A percentile compares a stretch with the other conserved stretches of the same genome.
phyloP scores from a whole-genome alignment of 352 stramenopile species.

The Blastocystis sp. region DNA sequence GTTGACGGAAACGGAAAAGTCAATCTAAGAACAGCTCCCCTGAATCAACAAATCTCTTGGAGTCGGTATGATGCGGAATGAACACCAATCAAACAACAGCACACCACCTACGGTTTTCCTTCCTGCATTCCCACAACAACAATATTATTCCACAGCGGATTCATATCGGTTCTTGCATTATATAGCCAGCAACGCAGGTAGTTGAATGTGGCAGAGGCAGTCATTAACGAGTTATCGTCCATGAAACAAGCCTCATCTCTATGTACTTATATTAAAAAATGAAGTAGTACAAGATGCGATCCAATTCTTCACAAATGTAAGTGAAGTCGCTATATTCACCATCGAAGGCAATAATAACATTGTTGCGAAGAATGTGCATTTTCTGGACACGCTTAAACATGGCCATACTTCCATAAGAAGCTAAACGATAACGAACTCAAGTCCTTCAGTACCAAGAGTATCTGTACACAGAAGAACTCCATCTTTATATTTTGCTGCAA shows the following conservation, averaged over 20 bases:
- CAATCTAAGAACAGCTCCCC: neutral
- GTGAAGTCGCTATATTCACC: slow-evolving; percentile 66
- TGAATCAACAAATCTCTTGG: slow-evolving; percentile 23
- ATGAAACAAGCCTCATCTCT: slow-evolving; percentile 21
- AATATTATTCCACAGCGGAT: slow-evolving; percentile 51
- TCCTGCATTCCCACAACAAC: slow-evolving; percentile 49
- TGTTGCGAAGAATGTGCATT: slow-evolving; percentile 63
- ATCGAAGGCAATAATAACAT: slow-evolving; percentile 58
- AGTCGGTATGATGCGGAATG: neutral
- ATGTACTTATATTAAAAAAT: neutral
- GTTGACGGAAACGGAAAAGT: slow-evolving; percentile 54
- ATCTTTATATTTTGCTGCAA: slow-evolving; percentile 64
- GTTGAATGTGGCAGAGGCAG: slow-evolving; percentile 56
- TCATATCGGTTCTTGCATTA: slow-evolving; percentile 52
- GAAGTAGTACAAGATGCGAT: neutral
- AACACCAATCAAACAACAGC: neutral
- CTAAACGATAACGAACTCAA: neutral
- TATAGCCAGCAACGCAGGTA: slow-evolving; percentile 52
- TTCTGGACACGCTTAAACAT: slow-evolving; percentile 64
- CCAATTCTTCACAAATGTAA: slow-evolving; percentile 64
- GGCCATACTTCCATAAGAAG: slow-evolving; percentile 67
- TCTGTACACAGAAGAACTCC: slow-evolving; percentile 60
- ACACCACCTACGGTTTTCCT: slow-evolving; percentile 52
- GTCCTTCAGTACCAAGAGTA: slow-evolving; percentile 5
- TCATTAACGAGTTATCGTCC: slow-evolving; percentile 53